Evolutionary conservation across 768 basidiomycete genomes (phyloP), one percentile per base, ranked within the genome.

Genomic region (Leccinum truebloodii): DNA sequence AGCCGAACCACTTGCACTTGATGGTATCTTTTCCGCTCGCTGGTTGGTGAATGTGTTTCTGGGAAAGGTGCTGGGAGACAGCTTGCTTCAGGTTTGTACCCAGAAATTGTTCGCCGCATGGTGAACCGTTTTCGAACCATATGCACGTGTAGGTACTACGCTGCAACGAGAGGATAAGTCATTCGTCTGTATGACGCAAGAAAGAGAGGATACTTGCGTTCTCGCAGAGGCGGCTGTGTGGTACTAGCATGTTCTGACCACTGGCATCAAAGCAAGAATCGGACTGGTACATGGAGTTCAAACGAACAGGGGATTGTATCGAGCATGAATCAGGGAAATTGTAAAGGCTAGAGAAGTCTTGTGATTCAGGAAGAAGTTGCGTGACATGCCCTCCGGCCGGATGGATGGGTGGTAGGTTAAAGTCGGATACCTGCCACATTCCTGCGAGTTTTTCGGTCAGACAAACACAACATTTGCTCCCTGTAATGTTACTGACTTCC

Each of bases 1-100:
- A 73, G n/a, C 63, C 58, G 0, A 28, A 0, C 72, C 71, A 73
- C 0, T 0, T 46, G 53, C 72, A 74, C 28, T 1, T 48, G 24
- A 39, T 61, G 0, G 30, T 24, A n/a, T 46, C 30, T 41, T 61
- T 66, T 10, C 64, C 64, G 9, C 26, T 32, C 16, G 52, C 22
- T 3, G 62, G 41, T 49, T 6, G 32, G 8, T 69, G 52, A 4
- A 18, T 4, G 58, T 70, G 69, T 1, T 0, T 10, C 1, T 4
- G 18, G 3, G 26, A 8, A 1, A 70, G 55, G 30, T 70, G 69
- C 2, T 46, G 53, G 3, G 63, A 50, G 20, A 70, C n/a, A 28
- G 57, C 4, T 1, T 67, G 62, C 44, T 65, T 69, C 35, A 59
- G 8, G 54, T 44, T 60, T n/a, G n/a, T n/a, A 18, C 49, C 54